Conservation (phyloP, 129 eudicot species). For the Helichrysum umbraculigerum region DNA sequence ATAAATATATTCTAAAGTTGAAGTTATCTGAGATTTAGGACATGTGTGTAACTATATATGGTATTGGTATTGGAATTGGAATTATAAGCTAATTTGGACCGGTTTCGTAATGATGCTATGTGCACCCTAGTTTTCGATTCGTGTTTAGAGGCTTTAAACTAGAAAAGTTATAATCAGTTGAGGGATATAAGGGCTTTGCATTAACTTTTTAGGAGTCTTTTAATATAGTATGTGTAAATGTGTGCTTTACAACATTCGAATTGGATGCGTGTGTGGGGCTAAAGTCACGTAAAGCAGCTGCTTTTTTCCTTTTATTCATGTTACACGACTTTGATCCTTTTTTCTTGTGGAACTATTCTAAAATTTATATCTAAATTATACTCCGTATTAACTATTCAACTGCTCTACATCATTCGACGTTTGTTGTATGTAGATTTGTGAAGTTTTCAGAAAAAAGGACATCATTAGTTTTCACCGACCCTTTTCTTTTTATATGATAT, state of each 20-base stretch:
- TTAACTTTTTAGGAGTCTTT: not conserved
- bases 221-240: not conserved
- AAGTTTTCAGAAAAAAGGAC: not conserved
- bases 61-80: not conserved
- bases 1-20: too few species aligned
- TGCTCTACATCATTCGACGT: not conserved
- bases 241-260: not conserved
- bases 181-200: not conserved
- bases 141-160: not conserved
- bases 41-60: not conserved
- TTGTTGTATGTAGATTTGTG: not conserved
- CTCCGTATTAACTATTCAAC: not conserved
- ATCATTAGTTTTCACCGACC: not conserved
- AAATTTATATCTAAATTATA: not conserved
- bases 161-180: not conserved
- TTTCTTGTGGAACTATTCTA: not conserved
- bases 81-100: not conserved
- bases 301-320: conserved; percentile 10
- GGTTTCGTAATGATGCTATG: not conserved
- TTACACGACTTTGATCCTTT: not conserved
- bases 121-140: not conserved
- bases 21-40: too few species aligned
- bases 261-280: not conserved
- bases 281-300: not conserved
- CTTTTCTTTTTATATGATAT: not conserved